Base-by-base conservation (phyloP, 257 asterid genomes). In the Forsythia suspensa region DNA sequence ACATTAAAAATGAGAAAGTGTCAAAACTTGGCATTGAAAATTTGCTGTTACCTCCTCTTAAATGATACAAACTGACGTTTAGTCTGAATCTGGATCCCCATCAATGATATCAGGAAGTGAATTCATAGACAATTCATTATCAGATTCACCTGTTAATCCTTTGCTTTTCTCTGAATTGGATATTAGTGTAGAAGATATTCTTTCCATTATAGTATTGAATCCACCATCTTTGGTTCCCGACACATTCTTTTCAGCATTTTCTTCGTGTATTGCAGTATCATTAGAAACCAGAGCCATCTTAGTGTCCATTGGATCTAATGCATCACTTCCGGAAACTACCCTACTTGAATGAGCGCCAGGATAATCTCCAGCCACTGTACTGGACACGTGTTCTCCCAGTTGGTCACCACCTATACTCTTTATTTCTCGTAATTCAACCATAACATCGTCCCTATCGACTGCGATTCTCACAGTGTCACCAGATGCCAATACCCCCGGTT, bases 41-140 rank as follows among this genome's bases (percentile, higher is more conserved):
- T 77, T 43, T 78, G 34, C 59, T 59, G 18, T 24, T 18, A 55
- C 59, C 20, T 57, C 37, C 20, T 38, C 71, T 70, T 5, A 15
- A 3, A 37, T 8, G n/a, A 12, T 57, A 36, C 7, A 55, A 61
- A 57, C 76, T 72, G 66, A 40, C 57, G 10, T 29, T 81, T 74
- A 92, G 81, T 89, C 93, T 3, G 94, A 89, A 82, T 93, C 98
- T 2, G 97, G 96, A 79, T 93, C 98, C 15, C 86, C 92, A 77
- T 90, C 95, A 9, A 89, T 85, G 68, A 92, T 94, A 81, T 91
- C 94, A 16, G 98, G 97, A 73, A 92, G 37, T 21, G 86, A 71
- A 57, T 88, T 96, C 29, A 6, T 10, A 40, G 82, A 71, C 9
- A 73, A 61, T 13, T 89, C 90, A 0, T 84, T 57, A 21, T 85